A percentile compares a stretch with the other conserved stretches of the same genome.
Evolutionary conservation across 2,329 filamentous ascomycete genomes (phyloP).

Genomic region (Albifimbria verrucaria): DNA sequence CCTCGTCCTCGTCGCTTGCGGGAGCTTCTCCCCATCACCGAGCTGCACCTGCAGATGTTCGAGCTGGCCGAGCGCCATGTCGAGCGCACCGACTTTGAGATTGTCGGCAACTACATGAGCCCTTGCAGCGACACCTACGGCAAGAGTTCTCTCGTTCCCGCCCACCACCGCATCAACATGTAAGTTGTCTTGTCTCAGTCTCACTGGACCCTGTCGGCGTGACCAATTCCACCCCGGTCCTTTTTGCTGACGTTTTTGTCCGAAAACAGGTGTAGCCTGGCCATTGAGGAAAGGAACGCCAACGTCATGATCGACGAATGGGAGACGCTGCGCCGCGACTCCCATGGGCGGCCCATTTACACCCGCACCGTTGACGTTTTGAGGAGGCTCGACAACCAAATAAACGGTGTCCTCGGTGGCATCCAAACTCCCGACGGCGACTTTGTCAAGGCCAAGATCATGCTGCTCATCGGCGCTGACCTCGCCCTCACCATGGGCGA

Average conservation of each 20-base stretch:
- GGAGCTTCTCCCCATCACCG: constrained; percentile 70
- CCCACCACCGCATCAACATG: constrained; percentile 58
- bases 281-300: constrained; percentile 65
- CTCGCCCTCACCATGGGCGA: constrained; percentile 71
- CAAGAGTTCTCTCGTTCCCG: constrained; percentile 35
- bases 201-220: background rate
- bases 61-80: constrained; percentile 79
- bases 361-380: constrained; percentile 85
- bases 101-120: constrained; percentile 68
- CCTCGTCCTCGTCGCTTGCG: constrained; percentile 66
- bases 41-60: constrained; percentile 81
- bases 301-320: constrained; percentile 38
- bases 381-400: constrained; percentile 87
- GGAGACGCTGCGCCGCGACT: constrained; percentile 20
- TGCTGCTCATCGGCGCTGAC: constrained; percentile 77
- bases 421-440: constrained; percentile 65
- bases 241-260: background rate
- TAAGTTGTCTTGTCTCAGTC: background rate
- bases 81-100: constrained; percentile 57
- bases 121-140: constrained; percentile 26
- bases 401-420: constrained; percentile 75
- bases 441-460: constrained; percentile 67
- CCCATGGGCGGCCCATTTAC: constrained; percentile 85
- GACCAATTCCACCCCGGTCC: background rate
- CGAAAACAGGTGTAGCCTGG: constrained; percentile 60